Base-by-base conservation (phyloP, 805 yeast genomes). In the Zygosaccharomyces bisporus region DNA sequence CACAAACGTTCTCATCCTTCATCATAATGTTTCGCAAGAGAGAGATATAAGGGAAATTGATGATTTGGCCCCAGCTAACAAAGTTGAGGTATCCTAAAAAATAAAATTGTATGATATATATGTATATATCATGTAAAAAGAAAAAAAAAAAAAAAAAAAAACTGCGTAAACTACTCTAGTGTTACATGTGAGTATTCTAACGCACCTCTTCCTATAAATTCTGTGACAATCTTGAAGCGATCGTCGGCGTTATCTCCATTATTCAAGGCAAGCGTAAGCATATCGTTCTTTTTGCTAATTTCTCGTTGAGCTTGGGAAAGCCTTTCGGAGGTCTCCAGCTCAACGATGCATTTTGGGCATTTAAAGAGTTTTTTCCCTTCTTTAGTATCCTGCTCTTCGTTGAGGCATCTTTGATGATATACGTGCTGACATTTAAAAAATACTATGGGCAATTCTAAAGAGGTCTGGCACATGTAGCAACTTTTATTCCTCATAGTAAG, bases 341-440 rank as follows among this genome's bases (percentile, higher is more conserved):
- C 86, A n/a, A 78, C 75, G 1, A 80, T 63, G 60, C 97, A 91
- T 32, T 74, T 70, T 0, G 97, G 96, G 60, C 98, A 91, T 34
- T 68, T 72, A 33, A 60, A 64, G 17, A 58, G 43, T 17, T 52
- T 51, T 9, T 52, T 47, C 3, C 52, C 56, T 5, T 45, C 46
- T 2, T 45, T 41, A 5, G 49, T 51, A 14, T 46, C 50, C 14
- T 60, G 63, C 30, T 71, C 76, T 34, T 79, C 80, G 39, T 72
- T 72, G 19, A 88, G 64, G 59, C 99, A 93, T 34, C 83, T 71
- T 53, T 83, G 86, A 58, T 93, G 98, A 58, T 79, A 89, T 2
- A 93, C 79, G 57, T 93, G 99, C 23, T 75, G 74, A 67, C 99
- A 93, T 51, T 80, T 77, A 69, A 91, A 93, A 55, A 86, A 95